Conservation (phyloP, 495 filamentous ascomycete species). For the Tuber umbilicatum region DNA sequence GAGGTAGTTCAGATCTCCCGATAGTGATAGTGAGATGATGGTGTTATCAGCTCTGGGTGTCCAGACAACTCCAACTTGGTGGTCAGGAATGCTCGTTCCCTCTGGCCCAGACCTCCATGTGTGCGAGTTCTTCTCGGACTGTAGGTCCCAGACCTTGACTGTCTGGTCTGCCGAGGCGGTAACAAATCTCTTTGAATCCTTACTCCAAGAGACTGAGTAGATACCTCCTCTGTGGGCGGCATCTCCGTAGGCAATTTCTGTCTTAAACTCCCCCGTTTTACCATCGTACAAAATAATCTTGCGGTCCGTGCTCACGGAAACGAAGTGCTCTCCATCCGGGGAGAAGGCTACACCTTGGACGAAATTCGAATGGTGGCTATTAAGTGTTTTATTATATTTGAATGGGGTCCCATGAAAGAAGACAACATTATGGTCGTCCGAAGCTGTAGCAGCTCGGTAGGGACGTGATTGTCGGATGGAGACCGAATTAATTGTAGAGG, state of each 20-base stretch:
- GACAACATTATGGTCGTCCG: constrained; percentile 79
- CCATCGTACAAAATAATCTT: constrained; percentile 92
- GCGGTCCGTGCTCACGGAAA: constrained; percentile 82
- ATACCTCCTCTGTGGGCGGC: constrained; percentile 78
- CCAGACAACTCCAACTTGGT: constrained; percentile 94
- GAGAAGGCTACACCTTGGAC: constrained; percentile 84
- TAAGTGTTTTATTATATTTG: constrained; percentile 72
- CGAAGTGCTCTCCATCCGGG: constrained; percentile 75
- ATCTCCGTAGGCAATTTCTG: constrained; percentile 68
- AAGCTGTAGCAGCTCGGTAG: constrained; percentile 79
- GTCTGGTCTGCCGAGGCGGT: constrained; percentile 92
- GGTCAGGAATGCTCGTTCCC: constrained; percentile 67
- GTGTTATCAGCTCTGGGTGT: constrained; percentile 74
- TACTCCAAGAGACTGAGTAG: constrained; percentile 82
- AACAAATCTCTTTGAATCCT: constrained; percentile 79
- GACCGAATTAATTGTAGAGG: constrained; percentile 80
- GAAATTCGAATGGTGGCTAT: constrained; percentile 77
- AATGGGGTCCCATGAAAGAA: constrained; percentile 93
- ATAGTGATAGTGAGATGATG: constrained; percentile 80
- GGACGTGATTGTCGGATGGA: constrained; percentile 85
- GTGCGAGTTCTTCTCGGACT: constrained; percentile 65
- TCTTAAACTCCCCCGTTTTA: constrained; percentile 77
- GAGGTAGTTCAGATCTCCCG: constrained; percentile 86
- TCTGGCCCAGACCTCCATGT: constrained; percentile 86
- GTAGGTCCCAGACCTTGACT: constrained; percentile 81